Percentiles rank a stretch among this genome's conserved stretches.
These are phyloP conservation scores for Emmonsiellopsis sp. DNA, from an alignment of 2,329 filamentous ascomycete genomes.

Conservation along the genomic window DNA sequence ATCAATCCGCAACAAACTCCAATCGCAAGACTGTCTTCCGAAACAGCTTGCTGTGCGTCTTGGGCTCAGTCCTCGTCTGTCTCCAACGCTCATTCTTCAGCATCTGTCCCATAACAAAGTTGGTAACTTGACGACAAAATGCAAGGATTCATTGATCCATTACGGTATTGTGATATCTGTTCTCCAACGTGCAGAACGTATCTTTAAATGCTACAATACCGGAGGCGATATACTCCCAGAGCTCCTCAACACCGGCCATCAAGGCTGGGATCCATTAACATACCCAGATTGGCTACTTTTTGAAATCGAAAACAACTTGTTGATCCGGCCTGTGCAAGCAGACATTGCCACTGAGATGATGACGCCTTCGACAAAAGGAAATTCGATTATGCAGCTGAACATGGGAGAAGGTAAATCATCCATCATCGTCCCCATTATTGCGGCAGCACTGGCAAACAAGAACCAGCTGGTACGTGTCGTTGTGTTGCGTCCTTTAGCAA, in stretches of 20 bases:
- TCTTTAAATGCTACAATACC: constrained; percentile 9
- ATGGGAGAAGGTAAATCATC: constrained; percentile 63
- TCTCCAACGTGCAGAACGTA: constrained; percentile 19
- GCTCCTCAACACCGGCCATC: constrained; percentile 43
- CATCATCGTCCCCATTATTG: constrained; percentile 56
- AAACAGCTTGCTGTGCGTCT: not conserved
- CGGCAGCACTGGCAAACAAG: constrained; percentile 41
- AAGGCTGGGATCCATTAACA: constrained; percentile 43
- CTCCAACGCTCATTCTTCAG: constrained; percentile 13
- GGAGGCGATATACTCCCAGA: constrained; percentile 21
- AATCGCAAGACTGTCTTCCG: not conserved
- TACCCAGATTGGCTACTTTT: constrained; percentile 54
- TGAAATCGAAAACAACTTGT: constrained; percentile 53
- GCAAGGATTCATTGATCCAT: constrained; percentile 14
- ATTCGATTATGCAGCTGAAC: constrained; percentile 53
- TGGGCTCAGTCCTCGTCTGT: constrained; percentile 14
- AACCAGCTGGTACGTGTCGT: constrained; percentile 45
- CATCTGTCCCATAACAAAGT: constrained; percentile 15
- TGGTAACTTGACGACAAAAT: constrained; percentile 6
- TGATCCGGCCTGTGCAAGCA: constrained; percentile 52
- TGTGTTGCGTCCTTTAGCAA: constrained; percentile 49
- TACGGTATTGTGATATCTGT: constrained; percentile 19
- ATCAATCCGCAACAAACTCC: not conserved
- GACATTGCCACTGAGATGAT: constrained; percentile 51
- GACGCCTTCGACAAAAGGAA: constrained; percentile 30